phyloP scores from a whole-genome alignment of 2,329 filamentous ascomycete species.

The Didymella pomorum region DNA sequence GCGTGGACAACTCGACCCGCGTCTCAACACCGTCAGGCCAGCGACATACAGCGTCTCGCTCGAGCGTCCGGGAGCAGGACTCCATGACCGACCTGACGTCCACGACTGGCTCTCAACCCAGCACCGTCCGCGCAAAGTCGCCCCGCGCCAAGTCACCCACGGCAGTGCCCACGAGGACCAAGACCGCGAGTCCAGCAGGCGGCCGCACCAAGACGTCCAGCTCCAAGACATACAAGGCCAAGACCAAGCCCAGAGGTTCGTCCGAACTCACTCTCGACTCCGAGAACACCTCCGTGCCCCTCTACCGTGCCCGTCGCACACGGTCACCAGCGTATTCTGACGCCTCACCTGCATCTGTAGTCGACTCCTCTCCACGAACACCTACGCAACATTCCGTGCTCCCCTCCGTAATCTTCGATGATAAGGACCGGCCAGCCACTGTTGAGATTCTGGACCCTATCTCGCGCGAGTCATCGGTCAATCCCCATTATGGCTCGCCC shows the following conservation, averaged over 20 bases:
- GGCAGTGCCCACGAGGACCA: constrained; percentile 27
- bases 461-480: constrained; percentile 45
- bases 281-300: constrained; percentile 56
- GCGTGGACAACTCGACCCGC: constrained; percentile 52
- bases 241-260: constrained; percentile 44
- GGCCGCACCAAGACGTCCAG: constrained; percentile 33
- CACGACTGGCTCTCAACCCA: constrained; percentile 52
- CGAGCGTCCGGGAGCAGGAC: constrained; percentile 54
- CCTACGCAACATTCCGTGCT: constrained; percentile 53
- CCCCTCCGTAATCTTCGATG: constrained; percentile 41
- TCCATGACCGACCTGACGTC: constrained; percentile 54
- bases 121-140: constrained; percentile 48
- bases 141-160: constrained; percentile 38
- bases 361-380: constrained; percentile 57
- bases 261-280: constrained; percentile 57
- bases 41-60: constrained; percentile 49
- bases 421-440: constrained; percentile 49
- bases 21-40: constrained; percentile 49
- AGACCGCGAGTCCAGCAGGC: constrained; percentile 37
- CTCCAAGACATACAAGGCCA: constrained; percentile 33
- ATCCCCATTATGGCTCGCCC: constrained; percentile 57
- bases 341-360: constrained; percentile 51
- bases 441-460: constrained; percentile 54
- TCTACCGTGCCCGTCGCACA: constrained; percentile 44
- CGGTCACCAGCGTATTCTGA: constrained; percentile 49